Evolutionary conservation across 2,329 filamentous ascomycete genomes (phyloP).

Genomic region (Colletotrichum chrysophilum): DNA sequence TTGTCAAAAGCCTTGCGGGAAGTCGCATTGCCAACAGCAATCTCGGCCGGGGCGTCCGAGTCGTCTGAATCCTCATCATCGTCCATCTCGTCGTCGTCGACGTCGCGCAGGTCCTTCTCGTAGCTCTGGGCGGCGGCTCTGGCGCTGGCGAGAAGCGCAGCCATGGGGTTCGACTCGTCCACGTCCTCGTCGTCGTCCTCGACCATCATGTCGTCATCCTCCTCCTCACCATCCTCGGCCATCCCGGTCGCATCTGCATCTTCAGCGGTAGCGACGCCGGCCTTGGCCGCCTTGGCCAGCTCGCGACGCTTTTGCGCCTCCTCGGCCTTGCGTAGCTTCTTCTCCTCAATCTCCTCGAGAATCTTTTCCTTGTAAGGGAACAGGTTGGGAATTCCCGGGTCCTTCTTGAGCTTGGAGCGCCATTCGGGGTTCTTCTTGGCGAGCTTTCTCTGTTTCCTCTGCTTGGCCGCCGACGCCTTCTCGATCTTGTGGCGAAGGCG

Average conservation of each 20-base stretch:
- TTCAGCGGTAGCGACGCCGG: slow-evolving; percentile 42
- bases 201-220: slow-evolving; percentile 53
- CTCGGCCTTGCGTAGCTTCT: slow-evolving; percentile 79
- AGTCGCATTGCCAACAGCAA: slow-evolving; percentile 58
- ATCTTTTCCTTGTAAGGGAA: slow-evolving; percentile 98
- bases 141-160: slow-evolving; percentile 86
- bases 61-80: slow-evolving; percentile 51
- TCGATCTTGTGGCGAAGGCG: slow-evolving; percentile 95
- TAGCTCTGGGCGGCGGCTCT: slow-evolving; percentile 79
- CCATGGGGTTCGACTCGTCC: slow-evolving; percentile 85
- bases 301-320: slow-evolving; percentile 75
- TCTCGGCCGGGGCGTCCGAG: slow-evolving; percentile 59
- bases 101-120: slow-evolving; percentile 67
- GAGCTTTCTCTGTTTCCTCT: slow-evolving; percentile 85
- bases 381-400: slow-evolving; percentile 94
- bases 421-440: slow-evolving; percentile 98
- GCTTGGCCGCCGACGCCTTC: slow-evolving; percentile 89
- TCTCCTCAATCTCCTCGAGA: slow-evolving; percentile 92
- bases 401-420: slow-evolving; percentile 94
- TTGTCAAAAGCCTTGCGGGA: slow-evolving; percentile 93
- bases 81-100: slow-evolving; percentile 56
- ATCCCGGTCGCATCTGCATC: slow-evolving; percentile 50
- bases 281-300: slow-evolving; percentile 71
- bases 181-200: slow-evolving; percentile 61
- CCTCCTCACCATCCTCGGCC: slow-evolving; percentile 49